These are phyloP conservation scores for Ceratobasidium sp. DNA, from an alignment of 1,284 basidiomycete species.

Conservation along the genomic window DNA sequence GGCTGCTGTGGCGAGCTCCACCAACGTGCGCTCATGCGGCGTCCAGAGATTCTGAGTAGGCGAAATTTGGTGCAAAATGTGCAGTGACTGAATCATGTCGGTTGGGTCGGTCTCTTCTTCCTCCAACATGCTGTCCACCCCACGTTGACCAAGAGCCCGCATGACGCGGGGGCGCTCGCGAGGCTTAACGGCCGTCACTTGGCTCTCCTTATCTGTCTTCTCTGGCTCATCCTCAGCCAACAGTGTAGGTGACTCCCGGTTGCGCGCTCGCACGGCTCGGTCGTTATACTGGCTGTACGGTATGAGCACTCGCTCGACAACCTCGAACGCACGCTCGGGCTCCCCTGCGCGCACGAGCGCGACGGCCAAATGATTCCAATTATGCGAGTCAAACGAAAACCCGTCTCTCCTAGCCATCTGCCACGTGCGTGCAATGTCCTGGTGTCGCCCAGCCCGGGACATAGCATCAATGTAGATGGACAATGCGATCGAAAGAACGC, in stretches of 20 bases:
- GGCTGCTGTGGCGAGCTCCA: slow-evolving; percentile 52
- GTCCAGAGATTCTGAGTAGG: slow-evolving; percentile 76
- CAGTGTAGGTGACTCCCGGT: slow-evolving; percentile 26
- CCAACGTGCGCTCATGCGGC: slow-evolving; percentile 68
- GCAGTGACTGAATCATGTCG: slow-evolving; percentile 67
- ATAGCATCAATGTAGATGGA: slow-evolving; percentile 88
- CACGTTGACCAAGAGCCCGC: slow-evolving; percentile 35
- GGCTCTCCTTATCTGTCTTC: neutral
- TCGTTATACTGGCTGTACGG: slow-evolving; percentile 61
- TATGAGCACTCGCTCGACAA: slow-evolving; percentile 84
- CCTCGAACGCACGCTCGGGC: slow-evolving; percentile 83
- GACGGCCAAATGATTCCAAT: slow-evolving; percentile 90
- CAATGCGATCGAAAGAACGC: slow-evolving; percentile 81
- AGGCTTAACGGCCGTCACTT: slow-evolving; percentile 27
- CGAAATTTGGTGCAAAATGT: slow-evolving; percentile 71
- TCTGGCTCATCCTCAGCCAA: slow-evolving; percentile 20
- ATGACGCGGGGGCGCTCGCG: slow-evolving; percentile 41
- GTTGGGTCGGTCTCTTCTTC: slow-evolving; percentile 52
- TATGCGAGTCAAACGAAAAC: slow-evolving; percentile 88
- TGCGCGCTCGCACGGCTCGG: slow-evolving; percentile 33
- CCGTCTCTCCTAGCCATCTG: slow-evolving; percentile 72
- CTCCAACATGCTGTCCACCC: slow-evolving; percentile 29
- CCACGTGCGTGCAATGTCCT: slow-evolving; percentile 80
- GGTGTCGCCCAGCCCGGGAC: slow-evolving; percentile 73
- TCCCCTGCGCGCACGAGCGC: slow-evolving; percentile 86